Percentiles rank a stretch among this genome's conserved stretches.
phyloP scores from a whole-genome alignment of 225 moss, liverwort and hornwort genomes.

The Asterella californica region DNA sequence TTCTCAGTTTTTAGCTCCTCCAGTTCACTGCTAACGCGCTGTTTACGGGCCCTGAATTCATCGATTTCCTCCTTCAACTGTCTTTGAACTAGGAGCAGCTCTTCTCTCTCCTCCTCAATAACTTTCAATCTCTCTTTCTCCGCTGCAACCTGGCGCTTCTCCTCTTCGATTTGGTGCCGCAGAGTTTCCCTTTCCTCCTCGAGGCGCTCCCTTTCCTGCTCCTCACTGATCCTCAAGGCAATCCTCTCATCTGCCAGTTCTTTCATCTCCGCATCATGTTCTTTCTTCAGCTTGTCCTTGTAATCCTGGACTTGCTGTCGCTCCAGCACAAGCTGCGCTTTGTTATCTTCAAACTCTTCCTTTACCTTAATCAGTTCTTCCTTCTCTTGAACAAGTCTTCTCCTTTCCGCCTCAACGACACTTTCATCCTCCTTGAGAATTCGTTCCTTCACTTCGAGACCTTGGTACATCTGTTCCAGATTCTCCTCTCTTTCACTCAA shows the following conservation, averaged over 20 bases:
- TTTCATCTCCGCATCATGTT: conserved; percentile 66
- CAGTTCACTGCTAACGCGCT: conserved; percentile 65
- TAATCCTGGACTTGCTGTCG: conserved; percentile 22
- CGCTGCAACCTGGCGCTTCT: conserved; percentile 66
- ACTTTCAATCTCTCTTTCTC: conserved; percentile 85
- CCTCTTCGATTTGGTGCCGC: conserved; percentile 47
- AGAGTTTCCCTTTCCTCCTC: conserved; percentile 55
- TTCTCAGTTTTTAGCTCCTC: conserved; percentile 83
- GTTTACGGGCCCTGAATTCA: conserved; percentile 84
- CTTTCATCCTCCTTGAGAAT: conserved; percentile 22
- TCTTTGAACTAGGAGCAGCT: conserved; percentile 63
- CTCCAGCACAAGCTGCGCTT: conserved; percentile 27
- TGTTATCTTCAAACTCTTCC: conserved; percentile 22
- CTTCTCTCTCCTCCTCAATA: conserved; percentile 78
- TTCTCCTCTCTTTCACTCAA: conserved; percentile 36
- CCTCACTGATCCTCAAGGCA: conserved; percentile 52
- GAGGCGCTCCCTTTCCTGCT: conserved; percentile 55
- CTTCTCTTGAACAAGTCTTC: conserved; percentile 21
- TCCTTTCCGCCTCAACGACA: conserved; percentile 25
- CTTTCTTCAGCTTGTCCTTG: conserved; percentile 39
- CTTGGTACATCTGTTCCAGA: conserved; percentile 30
- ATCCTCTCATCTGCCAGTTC: conserved; percentile 57
- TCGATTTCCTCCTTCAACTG: conserved; percentile 89
- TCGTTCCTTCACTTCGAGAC: conserved; percentile 38
- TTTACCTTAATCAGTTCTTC: conserved; percentile 22